Base-by-base conservation (phyloP, 2,329 filamentous ascomycete genomes). In the Alternaria tenuissima region DNA sequence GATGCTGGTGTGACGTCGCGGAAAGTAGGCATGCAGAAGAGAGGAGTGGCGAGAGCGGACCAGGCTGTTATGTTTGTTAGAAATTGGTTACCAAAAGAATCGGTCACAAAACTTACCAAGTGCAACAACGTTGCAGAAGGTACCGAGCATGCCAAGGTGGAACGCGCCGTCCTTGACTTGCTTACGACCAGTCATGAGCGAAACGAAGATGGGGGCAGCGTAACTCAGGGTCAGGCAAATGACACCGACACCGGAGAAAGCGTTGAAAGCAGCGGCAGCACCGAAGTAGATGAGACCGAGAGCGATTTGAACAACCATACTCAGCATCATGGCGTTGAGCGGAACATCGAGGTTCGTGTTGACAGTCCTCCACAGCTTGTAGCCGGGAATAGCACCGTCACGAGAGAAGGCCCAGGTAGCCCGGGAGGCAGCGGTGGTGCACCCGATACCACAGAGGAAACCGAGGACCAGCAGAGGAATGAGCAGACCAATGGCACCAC, bases 261-360 rank as follows among this genome's bases (percentile, higher is more conserved):
- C 89, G 72, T 89, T 90, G 81, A 91, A 91, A n/a, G 89, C 89
- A 11, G 88, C 86, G 0, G 83, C 79, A 2, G 88, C 90, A 47
- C 89, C 89, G 64, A 92, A 90, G 81, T 91, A 90, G 75, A 92
- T 87, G 68, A 88, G 72, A 32, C 87, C 89, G 5, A 92, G 85
- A 14, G 86, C 52, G 57, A 91, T 83, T 77, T 91, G 84, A 28
- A 91, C 81, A 4, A 78, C 83, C 86, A 89, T 90, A 70, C 85
- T 87, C 56, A 91, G 84, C 86, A 91, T 88, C 88, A 91, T 91
- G 64, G 88, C 88, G 74, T 91, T 91, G 56, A 91, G 69, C 0
- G 89, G 89, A 4, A 91, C 84, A 62, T 90, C 88, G 0, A 90
- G 81, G 59, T 81, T 86, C 47, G 78, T 78, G 81, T 91, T 86